Conservation (phyloP, 345 rosid genomes). For the Hibiscus syriacus region DNA sequence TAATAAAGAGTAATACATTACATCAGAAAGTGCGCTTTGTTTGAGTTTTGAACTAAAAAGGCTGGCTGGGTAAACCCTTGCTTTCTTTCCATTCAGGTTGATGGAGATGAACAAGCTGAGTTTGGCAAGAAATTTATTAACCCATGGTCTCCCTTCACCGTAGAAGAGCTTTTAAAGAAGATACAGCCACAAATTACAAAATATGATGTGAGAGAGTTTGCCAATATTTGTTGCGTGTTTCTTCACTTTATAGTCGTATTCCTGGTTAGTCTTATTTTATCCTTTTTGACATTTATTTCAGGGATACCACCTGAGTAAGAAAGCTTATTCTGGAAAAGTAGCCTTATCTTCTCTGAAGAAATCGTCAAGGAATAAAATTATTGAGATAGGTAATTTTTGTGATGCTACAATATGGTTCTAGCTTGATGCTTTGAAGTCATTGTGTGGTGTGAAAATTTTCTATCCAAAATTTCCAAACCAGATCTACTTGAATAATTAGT, state of each 20-base stretch:
- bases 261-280: conserved; percentile 1
- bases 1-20: not conserved
- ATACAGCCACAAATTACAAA: conserved; percentile 42
- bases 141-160: conserved; percentile 69
- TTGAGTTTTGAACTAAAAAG: conserved; percentile 4
- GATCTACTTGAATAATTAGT: too few species aligned
- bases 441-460: not conserved
- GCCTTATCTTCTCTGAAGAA: conserved; percentile 48
- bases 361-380: conserved; percentile 61
- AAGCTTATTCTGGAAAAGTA: conserved; percentile 63
- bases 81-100: conserved; percentile 26
- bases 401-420: not conserved
- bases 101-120: conserved; percentile 14
- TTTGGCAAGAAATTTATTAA: conserved; percentile 26
- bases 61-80: not conserved
- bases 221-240: not conserved
- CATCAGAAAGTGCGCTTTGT: not conserved
- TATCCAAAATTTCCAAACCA: too few species aligned
- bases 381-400: conserved; percentile 62
- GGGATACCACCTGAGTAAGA: conserved; percentile 65
- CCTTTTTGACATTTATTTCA: conserved; percentile 29
- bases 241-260: conserved; percentile 9
- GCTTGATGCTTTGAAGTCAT: not conserved
- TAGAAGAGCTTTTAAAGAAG: conserved; percentile 40
- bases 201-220: conserved; percentile 45